phyloP scores from a whole-genome alignment of 805 yeast genomes.

The Zygosaccharomyces lentus region DNA sequence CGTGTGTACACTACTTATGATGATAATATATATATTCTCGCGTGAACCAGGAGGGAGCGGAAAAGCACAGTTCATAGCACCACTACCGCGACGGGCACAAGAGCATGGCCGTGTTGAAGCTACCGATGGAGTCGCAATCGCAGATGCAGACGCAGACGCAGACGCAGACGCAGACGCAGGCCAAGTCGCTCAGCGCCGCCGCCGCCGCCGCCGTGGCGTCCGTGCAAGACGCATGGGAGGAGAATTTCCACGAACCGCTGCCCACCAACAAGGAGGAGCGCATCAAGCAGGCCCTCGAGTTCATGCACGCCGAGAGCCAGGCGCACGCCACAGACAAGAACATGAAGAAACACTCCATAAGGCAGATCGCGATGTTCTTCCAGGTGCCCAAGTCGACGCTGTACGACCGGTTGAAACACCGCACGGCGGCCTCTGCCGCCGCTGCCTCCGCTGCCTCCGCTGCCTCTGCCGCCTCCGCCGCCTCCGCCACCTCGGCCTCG shows the following conservation, averaged over 20 bases:
- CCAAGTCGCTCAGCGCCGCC: conserved; percentile 13
- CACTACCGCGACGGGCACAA: conserved; percentile 5
- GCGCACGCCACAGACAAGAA: conserved; percentile 13
- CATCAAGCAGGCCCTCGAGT: conserved; percentile 24
- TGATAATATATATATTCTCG: neutral
- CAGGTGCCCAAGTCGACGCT: conserved; percentile 28
- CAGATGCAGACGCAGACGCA: conserved; percentile 5
- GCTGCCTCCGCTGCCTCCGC: neutral
- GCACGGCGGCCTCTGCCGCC: neutral
- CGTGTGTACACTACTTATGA: neutral
- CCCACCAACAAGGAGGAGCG: conserved; percentile 45
- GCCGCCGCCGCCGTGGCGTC: conserved; percentile 21
- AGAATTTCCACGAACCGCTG: conserved; percentile 32
- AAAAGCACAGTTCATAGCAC: too few species aligned
- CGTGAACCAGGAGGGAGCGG: neutral
- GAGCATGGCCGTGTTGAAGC: conserved; percentile 4
- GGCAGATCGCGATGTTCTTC: conserved; percentile 27
- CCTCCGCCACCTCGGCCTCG: too few species aligned
- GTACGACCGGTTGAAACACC: conserved; percentile 24
- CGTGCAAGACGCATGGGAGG: conserved; percentile 20
- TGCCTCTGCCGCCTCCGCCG: too few species aligned
- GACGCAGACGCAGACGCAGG: conserved; percentile 8
- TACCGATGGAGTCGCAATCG: conserved; percentile 15
- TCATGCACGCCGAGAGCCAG: conserved; percentile 20
- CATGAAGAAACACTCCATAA: conserved; percentile 21